A percentile compares a stretch with the other conserved stretches of the same genome.
Conservation (phyloP, 805 yeast species). For the Candida bentonensis region DNA sequence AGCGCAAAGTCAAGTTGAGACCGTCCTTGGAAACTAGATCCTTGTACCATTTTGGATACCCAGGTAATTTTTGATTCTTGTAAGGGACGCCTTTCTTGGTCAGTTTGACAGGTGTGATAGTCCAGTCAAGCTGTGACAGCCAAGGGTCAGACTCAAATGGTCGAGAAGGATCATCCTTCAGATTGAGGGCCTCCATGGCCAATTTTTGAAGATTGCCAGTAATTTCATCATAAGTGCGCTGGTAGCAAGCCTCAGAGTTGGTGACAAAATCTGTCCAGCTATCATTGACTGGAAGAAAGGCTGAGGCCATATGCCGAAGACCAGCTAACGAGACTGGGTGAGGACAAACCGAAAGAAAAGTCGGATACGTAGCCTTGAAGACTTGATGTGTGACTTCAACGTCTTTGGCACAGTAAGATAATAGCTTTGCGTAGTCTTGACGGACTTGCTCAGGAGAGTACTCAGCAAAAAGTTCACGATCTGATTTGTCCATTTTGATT, state of each 20-base stretch:
- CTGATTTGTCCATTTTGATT: constrained; percentile 47
- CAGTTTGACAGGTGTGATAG: constrained; percentile 39
- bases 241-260: constrained; percentile 53
- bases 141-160: constrained; percentile 60
- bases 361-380: constrained; percentile 53
- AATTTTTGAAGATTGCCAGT: constrained; percentile 42
- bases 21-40: constrained; percentile 31
- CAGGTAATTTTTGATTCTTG: constrained; percentile 70
- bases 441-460: constrained; percentile 39
- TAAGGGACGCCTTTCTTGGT: constrained; percentile 35
- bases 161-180: constrained; percentile 28
- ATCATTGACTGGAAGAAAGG: constrained; percentile 64
- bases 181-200: constrained; percentile 42
- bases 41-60: constrained; percentile 89
- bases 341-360: constrained; percentile 54
- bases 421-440: constrained; percentile 43
- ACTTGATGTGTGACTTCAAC: constrained; percentile 64
- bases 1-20: constrained; percentile 51
- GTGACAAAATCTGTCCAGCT: constrained; percentile 63
- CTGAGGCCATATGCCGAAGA: constrained; percentile 53
- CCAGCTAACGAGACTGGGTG: constrained; percentile 95
- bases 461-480: constrained; percentile 50
- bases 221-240: constrained; percentile 41
- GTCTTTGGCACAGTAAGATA: constrained; percentile 77
- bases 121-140: constrained; percentile 87